These are phyloP conservation scores for Camellia lanceoleosa DNA, from an alignment of 148 eudicot genomes.

Conservation along the genomic window DNA sequence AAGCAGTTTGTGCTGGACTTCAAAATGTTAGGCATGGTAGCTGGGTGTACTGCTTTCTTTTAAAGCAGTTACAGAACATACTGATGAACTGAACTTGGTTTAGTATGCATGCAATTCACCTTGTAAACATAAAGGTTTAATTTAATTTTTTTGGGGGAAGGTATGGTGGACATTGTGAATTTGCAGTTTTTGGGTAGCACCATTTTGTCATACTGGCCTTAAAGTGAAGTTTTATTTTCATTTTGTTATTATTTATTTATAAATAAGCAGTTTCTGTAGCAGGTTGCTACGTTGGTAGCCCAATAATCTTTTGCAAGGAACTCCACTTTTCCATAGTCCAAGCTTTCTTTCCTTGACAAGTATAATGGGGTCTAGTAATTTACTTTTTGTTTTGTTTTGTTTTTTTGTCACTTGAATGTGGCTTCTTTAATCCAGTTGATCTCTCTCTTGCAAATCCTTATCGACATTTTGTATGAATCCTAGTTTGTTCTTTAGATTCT, in stretches of 20 bases:
- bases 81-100: not conserved
- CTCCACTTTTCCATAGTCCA: not conserved
- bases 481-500: not conserved
- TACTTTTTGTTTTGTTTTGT: not conserved
- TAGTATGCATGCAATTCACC: not conserved
- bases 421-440: not conserved
- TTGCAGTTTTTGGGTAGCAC: not conserved
- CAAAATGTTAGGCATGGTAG: not conserved
- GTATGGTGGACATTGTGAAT: not conserved
- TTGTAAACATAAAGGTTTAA: not conserved
- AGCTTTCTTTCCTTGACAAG: slow-evolving; percentile 5
- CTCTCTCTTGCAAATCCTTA: not conserved
- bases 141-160: not conserved
- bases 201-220: not conserved
- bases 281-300: not conserved
- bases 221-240: not conserved
- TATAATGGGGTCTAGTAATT: not conserved
- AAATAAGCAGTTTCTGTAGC: not conserved
- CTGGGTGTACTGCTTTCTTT: not conserved
- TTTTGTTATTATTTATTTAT: too few species aligned
- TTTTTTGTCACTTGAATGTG: not conserved
- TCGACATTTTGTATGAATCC: not conserved
- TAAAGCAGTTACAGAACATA: not conserved
- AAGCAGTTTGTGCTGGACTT: slow-evolving; percentile 1
- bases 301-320: not conserved